A percentile compares a stretch with the other conserved stretches of the same genome.
Conservation (phyloP, 768 basidiomycete species). For the Tylopilus sp. region DNA sequence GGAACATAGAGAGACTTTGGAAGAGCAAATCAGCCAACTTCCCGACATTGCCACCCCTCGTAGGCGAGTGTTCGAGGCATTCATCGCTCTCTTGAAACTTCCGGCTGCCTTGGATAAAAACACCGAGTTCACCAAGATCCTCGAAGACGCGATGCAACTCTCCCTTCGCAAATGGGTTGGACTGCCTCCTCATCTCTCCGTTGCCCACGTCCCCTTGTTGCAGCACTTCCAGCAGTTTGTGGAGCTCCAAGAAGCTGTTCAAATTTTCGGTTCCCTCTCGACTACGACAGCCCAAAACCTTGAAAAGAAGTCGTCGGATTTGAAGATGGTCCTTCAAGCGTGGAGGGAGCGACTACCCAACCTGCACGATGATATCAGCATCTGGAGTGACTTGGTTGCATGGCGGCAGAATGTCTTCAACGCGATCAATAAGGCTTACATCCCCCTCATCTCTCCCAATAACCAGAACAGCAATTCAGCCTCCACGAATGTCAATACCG, state of each 20-base stretch:
- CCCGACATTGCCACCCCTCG: conserved; percentile 90
- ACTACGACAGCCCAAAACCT: conserved; percentile 84
- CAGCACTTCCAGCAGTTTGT: conserved; percentile 99
- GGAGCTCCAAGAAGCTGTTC: conserved; percentile 92
- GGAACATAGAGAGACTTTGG: conserved; percentile 70
- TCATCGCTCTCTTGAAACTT: conserved; percentile 83
- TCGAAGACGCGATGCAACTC: conserved; percentile 96
- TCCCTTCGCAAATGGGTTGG: conserved; percentile 95
- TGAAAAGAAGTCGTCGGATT: conserved; percentile 91
- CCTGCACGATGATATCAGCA: conserved; percentile 93
- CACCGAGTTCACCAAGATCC: conserved; percentile 78
- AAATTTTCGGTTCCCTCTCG: conserved; percentile 88
- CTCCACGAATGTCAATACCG: conserved; percentile 66
- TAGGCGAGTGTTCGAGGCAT: conserved; percentile 96
- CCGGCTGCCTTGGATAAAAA: conserved; percentile 81
- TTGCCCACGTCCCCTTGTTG: conserved; percentile 90
- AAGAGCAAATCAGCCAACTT: conserved; percentile 75
- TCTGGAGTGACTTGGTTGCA: conserved; percentile 98
- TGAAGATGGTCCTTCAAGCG: conserved; percentile 94
- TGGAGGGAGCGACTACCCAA: conserved; percentile 98
- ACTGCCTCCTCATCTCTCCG: conserved; percentile 79
- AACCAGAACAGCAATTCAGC: conserved; percentile 50
- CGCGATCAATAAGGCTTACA: conserved; percentile 93
- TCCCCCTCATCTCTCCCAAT: conserved; percentile 74
- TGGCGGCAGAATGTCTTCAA: conserved; percentile 99